These are phyloP conservation scores for Ceriops zippeliana DNA, from an alignment of 345 rosid genomes.

Conservation along the genomic window DNA sequence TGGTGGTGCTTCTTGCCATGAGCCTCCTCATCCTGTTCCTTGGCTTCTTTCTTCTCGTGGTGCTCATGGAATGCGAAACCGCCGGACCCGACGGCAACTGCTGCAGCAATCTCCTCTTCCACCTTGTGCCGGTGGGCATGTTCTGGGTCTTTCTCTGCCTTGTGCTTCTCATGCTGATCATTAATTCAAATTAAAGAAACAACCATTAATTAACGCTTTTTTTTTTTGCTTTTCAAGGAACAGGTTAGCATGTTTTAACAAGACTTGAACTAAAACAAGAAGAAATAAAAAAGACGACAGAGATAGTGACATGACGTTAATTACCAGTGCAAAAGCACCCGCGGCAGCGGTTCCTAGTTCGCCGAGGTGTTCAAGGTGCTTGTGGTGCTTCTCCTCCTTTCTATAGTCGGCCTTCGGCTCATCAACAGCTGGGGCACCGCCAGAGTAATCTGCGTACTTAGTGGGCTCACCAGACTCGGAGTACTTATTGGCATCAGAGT, in stretches of 20 bases:
- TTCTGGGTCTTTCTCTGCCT: conserved; percentile 52
- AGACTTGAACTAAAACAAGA: background rate
- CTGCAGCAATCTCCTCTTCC: conserved; percentile 50
- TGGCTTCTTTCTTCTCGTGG: conserved; percentile 52
- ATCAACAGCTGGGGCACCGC: background rate
- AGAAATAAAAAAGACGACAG: background rate
- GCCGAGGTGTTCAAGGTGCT: conserved; percentile 46
- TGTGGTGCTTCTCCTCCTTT: conserved; percentile 68
- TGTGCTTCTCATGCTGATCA: conserved; percentile 47
- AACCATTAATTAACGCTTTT: background rate
- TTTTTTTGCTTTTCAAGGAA: too few species aligned
- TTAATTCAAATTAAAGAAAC: background rate
- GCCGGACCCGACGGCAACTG: conserved; percentile 40
- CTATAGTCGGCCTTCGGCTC: conserved; percentile 26
- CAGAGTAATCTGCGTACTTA: background rate
- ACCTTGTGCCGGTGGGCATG: conserved; percentile 58
- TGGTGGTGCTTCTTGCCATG: conserved; percentile 55
- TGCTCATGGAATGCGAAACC: conserved; percentile 58
- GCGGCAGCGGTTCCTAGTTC: conserved; percentile 44
- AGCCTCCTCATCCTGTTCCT: conserved; percentile 37
- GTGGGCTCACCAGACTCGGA: background rate
- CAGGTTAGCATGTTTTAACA: too few species aligned
- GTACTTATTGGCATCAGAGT: background rate
- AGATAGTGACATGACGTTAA: too few species aligned
- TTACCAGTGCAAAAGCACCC: conserved; percentile 54